These are phyloP conservation scores for Cryptococcus wingfieldii DNA, from an alignment of 1,284 basidiomycete species.

Conservation along the genomic window DNA sequence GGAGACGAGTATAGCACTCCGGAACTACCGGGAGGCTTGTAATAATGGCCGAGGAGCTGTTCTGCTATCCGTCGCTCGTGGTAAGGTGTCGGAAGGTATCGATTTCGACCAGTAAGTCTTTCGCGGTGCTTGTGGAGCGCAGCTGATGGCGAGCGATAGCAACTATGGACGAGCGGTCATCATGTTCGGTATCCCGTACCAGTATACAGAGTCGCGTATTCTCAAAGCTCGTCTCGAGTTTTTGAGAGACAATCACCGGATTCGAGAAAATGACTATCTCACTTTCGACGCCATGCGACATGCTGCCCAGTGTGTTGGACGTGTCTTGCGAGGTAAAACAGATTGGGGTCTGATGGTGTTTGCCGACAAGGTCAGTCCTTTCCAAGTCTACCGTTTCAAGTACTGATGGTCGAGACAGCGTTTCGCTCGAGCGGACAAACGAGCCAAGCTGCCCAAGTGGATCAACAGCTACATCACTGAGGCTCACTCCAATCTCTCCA, in stretches of 20 bases:
- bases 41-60: slow-evolving; percentile 98
- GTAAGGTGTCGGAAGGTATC: slow-evolving; percentile 99
- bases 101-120: slow-evolving; percentile 83
- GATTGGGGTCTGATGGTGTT: slow-evolving; percentile 99
- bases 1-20: slow-evolving; percentile 95
- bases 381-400: neutral
- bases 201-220: slow-evolving; percentile 98
- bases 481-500: slow-evolving; percentile 92
- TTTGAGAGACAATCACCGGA: slow-evolving; percentile 94
- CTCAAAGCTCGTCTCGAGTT: slow-evolving; percentile 96
- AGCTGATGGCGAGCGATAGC: slow-evolving; percentile 20
- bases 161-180: slow-evolving; percentile 98
- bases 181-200: slow-evolving; percentile 99
- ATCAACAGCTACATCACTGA: slow-evolving; percentile 99
- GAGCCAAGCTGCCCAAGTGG: slow-evolving; percentile 95
- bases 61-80: slow-evolving; percentile 92
- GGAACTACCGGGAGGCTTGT: slow-evolving; percentile 96
- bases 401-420: slow-evolving; percentile 56
- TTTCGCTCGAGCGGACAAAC: slow-evolving; percentile 93
- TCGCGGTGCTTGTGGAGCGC: neutral
- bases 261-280: slow-evolving; percentile 96
- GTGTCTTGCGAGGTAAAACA: slow-evolving; percentile 95
- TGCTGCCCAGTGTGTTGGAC: slow-evolving; percentile 97
- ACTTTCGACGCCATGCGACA: slow-evolving; percentile 99
- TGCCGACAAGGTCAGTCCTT: slow-evolving; percentile 78